Evolutionary conservation across 2,329 filamentous ascomycete species (phyloP), one percentile per base, ranked within the genome.

Genomic region (Fusarium sp.): DNA sequence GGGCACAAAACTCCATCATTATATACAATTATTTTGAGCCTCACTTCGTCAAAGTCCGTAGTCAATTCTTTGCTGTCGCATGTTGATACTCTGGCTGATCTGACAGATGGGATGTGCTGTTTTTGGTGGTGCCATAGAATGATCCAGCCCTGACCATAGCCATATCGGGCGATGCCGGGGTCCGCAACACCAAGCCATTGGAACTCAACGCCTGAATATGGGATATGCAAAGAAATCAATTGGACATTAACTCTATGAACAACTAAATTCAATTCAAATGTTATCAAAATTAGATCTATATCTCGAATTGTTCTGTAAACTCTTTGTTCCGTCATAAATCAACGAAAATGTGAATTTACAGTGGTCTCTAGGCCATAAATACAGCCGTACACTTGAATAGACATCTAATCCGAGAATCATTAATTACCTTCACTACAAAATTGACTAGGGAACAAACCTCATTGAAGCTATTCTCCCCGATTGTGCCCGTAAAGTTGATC

Each of bases 81-180:
- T 67, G 64, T 67, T 61, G 59, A 69, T 69, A 63, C 58, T 70
- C 63, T 67, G 67, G 72, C 63, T 67, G 67, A 73, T 55, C 57
- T 47, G 59, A 43, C 50, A 55, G 53, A 42, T 43, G 60, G n/a
- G n/a, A n/a, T n/a, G 57, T 63, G 36, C 41, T 51, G 57, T 63
- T 67, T 63, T 54, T 52, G 50, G 69, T 73, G 71, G 71, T 63
- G 70, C 63, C 67, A 73, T 63, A 42, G 40, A 27, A 42, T 36
- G 54, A 52, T 53, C 63, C 27, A 58, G 59, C 50, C 67, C 61
- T 53, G 56, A 50, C 17, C 46, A 50, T 21, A 48, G 59, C 67
- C 67, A 42, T 59, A 52, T 51, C 67, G 67, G 67, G 64, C 49
- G 33, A 48, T 62, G 62, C 67, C 67, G 67, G 66, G 66, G 48